Evolutionary conservation across 2,329 filamentous ascomycete genomes (phyloP).

Genomic region (Arthrocladium fulminans): DNA sequence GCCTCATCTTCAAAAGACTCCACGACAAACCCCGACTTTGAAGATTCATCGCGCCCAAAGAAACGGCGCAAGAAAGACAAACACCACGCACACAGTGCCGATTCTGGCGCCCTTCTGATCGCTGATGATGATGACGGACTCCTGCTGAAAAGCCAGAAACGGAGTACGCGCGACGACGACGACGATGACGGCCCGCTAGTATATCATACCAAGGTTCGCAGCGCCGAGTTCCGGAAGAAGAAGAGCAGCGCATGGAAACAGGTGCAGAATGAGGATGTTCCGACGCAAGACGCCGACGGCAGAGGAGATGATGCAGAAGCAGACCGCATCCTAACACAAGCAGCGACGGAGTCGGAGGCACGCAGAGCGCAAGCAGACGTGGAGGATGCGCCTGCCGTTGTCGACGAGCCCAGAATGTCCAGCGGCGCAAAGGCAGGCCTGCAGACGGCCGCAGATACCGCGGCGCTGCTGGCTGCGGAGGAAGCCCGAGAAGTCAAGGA

Average conservation of each 20-base stretch:
- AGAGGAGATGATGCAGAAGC: constrained; percentile 56
- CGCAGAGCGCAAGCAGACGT: constrained; percentile 38
- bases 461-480: constrained; percentile 57
- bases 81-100: constrained; percentile 36
- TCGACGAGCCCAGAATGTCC: constrained; percentile 57
- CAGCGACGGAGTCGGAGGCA: constrained; percentile 57
- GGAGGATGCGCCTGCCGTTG: constrained; percentile 39
- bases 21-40: constrained; percentile 14
- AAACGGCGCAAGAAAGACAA: constrained; percentile 50
- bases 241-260: constrained; percentile 67
- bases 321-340: constrained; percentile 67
- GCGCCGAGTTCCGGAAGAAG: constrained; percentile 54
- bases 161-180: constrained; percentile 29
- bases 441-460: constrained; percentile 73
- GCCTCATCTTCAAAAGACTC: not conserved
- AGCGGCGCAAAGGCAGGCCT: constrained; percentile 81
- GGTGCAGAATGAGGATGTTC: constrained; percentile 39
- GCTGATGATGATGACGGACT: constrained; percentile 32
- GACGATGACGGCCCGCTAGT: constrained; percentile 28
- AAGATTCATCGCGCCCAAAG: constrained; percentile 36
- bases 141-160: constrained; percentile 25
- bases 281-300: constrained; percentile 31
- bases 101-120: constrained; percentile 31
- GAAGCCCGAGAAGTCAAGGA: constrained; percentile 32
- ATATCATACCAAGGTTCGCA: constrained; percentile 25